These are phyloP conservation scores for Deuterostichococcus epilithicus DNA, from an alignment of 139 green algal species.

Conservation along the genomic window DNA sequence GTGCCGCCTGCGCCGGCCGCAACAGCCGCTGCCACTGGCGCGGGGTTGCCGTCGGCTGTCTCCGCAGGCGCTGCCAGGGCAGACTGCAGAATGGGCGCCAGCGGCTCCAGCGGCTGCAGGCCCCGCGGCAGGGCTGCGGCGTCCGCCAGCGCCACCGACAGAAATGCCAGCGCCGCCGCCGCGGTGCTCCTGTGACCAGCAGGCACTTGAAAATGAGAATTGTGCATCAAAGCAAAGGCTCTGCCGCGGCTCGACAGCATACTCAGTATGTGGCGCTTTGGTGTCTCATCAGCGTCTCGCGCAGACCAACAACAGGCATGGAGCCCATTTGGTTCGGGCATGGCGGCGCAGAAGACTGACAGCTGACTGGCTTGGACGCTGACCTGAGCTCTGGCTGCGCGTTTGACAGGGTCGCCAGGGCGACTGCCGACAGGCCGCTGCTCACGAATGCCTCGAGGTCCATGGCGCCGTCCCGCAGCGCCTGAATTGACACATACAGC, in stretches of 20 bases:
- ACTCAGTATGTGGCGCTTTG: too few species aligned
- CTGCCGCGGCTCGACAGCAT: too few species aligned
- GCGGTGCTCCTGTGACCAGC: neutral
- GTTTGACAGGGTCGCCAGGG: constrained; percentile 41
- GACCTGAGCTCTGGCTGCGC: constrained; percentile 30
- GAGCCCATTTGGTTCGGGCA: too few species aligned
- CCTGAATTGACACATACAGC: neutral
- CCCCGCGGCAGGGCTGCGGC: constrained; percentile 9
- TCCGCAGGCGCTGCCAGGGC: neutral
- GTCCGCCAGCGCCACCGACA: constrained; percentile 6
- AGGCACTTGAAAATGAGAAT: neutral
- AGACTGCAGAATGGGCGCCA: neutral
- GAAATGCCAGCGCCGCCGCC: constrained; percentile 12
- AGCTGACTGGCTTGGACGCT: too few species aligned
- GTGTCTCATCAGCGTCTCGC: too few species aligned
- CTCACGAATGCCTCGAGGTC: constrained; percentile 16
- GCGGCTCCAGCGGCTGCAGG: neutral
- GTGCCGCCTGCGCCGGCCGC: too few species aligned
- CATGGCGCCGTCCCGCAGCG: constrained; percentile 27
- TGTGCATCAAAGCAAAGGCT: neutral
- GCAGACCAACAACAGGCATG: too few species aligned
- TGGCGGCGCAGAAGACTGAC: too few species aligned
- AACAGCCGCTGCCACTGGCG: too few species aligned
- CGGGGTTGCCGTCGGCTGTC: too few species aligned
- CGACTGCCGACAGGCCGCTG: constrained; percentile 45